Base-by-base conservation (phyloP, 2,329 filamentous ascomycete species). In the Aureobasidium sp. region DNA sequence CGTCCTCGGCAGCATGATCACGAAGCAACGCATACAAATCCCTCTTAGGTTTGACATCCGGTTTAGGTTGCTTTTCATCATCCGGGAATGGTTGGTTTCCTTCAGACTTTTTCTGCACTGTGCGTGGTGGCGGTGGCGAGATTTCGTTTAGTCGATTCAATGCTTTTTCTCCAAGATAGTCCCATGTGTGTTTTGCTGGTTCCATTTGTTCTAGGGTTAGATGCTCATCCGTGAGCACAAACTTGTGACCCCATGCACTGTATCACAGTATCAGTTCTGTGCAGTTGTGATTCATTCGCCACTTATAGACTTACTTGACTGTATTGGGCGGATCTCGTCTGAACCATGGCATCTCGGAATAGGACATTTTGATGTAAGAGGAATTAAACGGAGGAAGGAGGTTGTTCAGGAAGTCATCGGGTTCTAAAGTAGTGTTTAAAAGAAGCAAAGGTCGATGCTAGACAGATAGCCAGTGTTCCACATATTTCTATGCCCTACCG, bases 221-320 rank as follows among this genome's bases (percentile, higher is more conserved):
- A 71, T 93, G 89, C 3, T 85, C 73, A 6, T 80, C 71, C 1
- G 87, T 89, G 79, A 87, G 86, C 67, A 85, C 81, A 70, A 92
- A 91, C 7, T 79, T 81, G 68, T 89, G 82, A 21, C 83, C 86
- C 84, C 86, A 91, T 65, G 42, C 50, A 14, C 57, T 59, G 34
- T 41, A 14, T 36, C 3, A 21, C 44, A 25, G 21, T 8, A 11
- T 57, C 16, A 45, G 53, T 6, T 9, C 4, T 7, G 25, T 34
- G 9, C 30, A 14, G 21, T 32, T 36, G 30, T 30, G 37, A 9
- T 25, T 16, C 10, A 6, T 1, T 3, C 42, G 14, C 27, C 27
- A 21, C 37, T 21, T 11, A 9, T 7, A 2, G 3, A 14, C 3
- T 45, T 57, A 57, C 53, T 25, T 44, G 53, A 57, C 21, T 21